Evolutionary conservation across 345 rosid genomes (phyloP).

Genomic region (Camelina hispida): DNA sequence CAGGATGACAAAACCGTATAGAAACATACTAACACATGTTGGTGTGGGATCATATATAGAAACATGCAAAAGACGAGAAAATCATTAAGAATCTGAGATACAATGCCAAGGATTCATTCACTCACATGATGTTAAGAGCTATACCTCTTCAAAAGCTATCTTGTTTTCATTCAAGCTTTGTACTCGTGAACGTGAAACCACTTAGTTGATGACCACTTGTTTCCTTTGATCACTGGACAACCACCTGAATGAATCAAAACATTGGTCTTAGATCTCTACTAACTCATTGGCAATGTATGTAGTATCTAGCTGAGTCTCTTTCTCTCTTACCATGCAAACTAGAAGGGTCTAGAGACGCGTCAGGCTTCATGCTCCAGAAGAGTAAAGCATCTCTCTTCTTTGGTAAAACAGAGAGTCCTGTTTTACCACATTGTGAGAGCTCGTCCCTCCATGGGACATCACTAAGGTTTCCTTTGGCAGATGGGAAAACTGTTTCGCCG

Average conservation of each 20-base stretch:
- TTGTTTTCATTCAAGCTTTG: conserved; percentile 39
- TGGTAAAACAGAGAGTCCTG: conserved; percentile 80
- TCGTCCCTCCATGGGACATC: conserved; percentile 89
- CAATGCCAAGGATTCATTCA: not conserved
- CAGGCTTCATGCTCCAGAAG: conserved; percentile 92
- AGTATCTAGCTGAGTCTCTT: not conserved
- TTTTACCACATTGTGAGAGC: conserved; percentile 78
- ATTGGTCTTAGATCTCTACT: not conserved
- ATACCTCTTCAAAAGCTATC: conserved; percentile 24
- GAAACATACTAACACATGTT: not conserved
- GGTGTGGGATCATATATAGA: not conserved
- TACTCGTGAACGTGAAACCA: conserved; percentile 85
- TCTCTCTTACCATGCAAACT: conserved; percentile 79
- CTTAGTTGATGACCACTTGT: conserved; percentile 96
- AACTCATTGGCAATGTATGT: not conserved
- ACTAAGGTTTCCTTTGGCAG: conserved; percentile 79
- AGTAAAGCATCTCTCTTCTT: conserved; percentile 91
- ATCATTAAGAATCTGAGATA: conserved; percentile 14
- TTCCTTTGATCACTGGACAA: conserved; percentile 87
- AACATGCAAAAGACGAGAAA: conserved; percentile 1
- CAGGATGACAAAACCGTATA: not conserved
- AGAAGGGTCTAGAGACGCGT: conserved; percentile 69
- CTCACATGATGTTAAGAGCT: not conserved
- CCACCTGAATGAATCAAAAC: conserved; percentile 51
- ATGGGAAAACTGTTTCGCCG: conserved; percentile 91